Evolutionary conservation across 2,329 filamentous ascomycete genomes (phyloP), one percentile per base, ranked within the genome.

Genomic region (Colletotrichum somersetense): DNA sequence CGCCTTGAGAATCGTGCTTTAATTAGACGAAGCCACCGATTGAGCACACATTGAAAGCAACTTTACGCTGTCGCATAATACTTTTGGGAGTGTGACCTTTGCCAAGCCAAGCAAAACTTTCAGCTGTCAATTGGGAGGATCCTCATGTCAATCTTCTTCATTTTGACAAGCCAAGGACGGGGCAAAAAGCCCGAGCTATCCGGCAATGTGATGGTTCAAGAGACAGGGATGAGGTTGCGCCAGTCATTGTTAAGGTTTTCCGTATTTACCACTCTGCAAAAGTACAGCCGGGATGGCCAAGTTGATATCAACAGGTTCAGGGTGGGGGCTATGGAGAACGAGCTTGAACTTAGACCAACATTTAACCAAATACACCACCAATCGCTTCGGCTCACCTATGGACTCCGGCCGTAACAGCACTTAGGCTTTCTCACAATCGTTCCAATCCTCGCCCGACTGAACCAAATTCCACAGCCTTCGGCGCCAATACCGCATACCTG

Each of bases 281-380:
- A 57, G 18, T 26, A 16, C 33, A 30, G 20, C 42, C 14, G 58
- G 58, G 26, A 35, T 26, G 52, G 35, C 26, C 11, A 26, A 33
- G 89, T 87, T 90, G 40, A 52, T 52, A 62, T 48, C 42, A 20
- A 16, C 30, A 35, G 20, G 33, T 23, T n/a, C 26, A 16, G 40
- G 33, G 30, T 50, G 4, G 30, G 46, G 44, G 44, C 59, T 26
- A 23, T 20, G 59, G 11, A 20, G 52, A 62, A 52, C 40, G 44
- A 52, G n/a, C 59, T 8, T 52, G 30, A 62, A 62, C 44, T 40
- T 11, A 50, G 14, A 20, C 16, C 11, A 26, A 26, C 44, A 26
- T 23, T 4, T 38, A 40, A 10, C 23, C 46, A n/a, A n/a, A 8
- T 38, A 38, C 59, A 33, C 44, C 44, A 42, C 11, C 12, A 30